Evolutionary conservation across 495 filamentous ascomycete species (phyloP).

Genomic region (Penicillium salamii): DNA sequence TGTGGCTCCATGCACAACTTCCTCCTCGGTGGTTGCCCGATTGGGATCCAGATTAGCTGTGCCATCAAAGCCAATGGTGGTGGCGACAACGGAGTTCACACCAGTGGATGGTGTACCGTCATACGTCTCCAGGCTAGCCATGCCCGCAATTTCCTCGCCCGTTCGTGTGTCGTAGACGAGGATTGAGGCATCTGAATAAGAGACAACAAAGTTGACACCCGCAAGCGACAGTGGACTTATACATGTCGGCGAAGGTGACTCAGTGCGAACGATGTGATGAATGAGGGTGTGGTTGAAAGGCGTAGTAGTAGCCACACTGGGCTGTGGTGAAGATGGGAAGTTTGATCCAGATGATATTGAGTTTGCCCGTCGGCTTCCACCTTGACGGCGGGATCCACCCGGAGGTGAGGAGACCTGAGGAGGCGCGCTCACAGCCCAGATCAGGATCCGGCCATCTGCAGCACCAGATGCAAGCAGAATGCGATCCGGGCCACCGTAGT

Average conservation of each 20-base stretch:
- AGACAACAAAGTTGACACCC: slow-evolving; percentile 93
- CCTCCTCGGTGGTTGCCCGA: slow-evolving; percentile 60
- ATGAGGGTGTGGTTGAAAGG: slow-evolving; percentile 70
- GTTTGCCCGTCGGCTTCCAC: slow-evolving; percentile 79
- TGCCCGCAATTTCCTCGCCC: slow-evolving; percentile 85
- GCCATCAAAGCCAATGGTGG: slow-evolving; percentile 73
- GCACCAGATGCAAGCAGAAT: slow-evolving; percentile 88
- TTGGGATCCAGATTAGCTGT: slow-evolving; percentile 62
- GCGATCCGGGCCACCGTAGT: slow-evolving; percentile 74
- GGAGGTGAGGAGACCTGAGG: slow-evolving; percentile 80
- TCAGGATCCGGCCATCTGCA: slow-evolving; percentile 85
- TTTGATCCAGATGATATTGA: slow-evolving; percentile 88
- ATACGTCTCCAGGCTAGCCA: slow-evolving; percentile 92
- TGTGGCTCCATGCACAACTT: slow-evolving; percentile 74
- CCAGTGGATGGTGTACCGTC: slow-evolving; percentile 78
- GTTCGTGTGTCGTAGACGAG: slow-evolving; percentile 88
- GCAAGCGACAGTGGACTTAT: slow-evolving; percentile 81
- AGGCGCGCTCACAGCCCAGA: slow-evolving; percentile 94
- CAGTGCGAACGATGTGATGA: slow-evolving; percentile 73
- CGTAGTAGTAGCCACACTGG: slow-evolving; percentile 69
- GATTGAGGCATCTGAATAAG: slow-evolving; percentile 84
- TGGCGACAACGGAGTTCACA: slow-evolving; percentile 90
- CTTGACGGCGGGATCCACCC: slow-evolving; percentile 61
- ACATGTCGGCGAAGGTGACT: slow-evolving; percentile 79
- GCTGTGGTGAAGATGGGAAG: slow-evolving; percentile 87